Percentiles rank a stretch among this genome's conserved stretches.
phyloP scores from a whole-genome alignment of 495 filamentous ascomycete species.

The Penicillium lividum region DNA sequence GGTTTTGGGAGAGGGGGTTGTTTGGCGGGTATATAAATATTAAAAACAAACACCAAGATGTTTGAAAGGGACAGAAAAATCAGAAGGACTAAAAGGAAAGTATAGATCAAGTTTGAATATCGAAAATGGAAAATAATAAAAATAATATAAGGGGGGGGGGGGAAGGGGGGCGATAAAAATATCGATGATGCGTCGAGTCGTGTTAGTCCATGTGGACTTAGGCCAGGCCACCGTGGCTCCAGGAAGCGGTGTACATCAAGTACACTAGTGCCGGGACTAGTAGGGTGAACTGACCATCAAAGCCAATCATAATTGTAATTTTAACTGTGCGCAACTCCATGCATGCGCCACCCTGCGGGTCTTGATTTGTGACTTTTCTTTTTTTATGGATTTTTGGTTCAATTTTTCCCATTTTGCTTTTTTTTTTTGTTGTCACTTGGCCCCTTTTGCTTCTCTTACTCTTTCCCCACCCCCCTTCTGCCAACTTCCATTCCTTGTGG shows the following conservation, averaged over 20 bases:
- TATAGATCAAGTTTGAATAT: not conserved
- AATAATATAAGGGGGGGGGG: not conserved
- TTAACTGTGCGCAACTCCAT: not conserved
- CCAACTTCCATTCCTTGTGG: not conserved
- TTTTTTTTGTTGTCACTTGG: not conserved
- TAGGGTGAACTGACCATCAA: not conserved
- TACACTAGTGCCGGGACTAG: constrained; percentile 7
- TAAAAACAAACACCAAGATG: not conserved
- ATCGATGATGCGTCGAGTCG: constrained; percentile 25
- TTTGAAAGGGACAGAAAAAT: no score
- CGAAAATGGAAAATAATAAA: not conserved
- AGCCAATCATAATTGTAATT: constrained; percentile 11
- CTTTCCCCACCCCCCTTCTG: not conserved
- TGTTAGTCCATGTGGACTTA: constrained; percentile 11
- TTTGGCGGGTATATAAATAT: not conserved
- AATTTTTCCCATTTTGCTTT: not conserved
- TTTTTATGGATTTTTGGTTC: not conserved
- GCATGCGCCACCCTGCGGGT: constrained; percentile 24
- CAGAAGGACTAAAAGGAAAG: no score
- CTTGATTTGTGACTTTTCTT: constrained; percentile 8
- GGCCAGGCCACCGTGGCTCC: constrained; percentile 17
- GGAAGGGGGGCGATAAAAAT: constrained; percentile 21
- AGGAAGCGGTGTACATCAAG: constrained; percentile 15
- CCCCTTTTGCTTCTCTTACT: not conserved
- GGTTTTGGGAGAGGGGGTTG: not conserved